Percentiles rank a stretch among this genome's conserved stretches.
Evolutionary conservation across 345 rosid genomes (phyloP).

Genomic region (Citrus medica): DNA sequence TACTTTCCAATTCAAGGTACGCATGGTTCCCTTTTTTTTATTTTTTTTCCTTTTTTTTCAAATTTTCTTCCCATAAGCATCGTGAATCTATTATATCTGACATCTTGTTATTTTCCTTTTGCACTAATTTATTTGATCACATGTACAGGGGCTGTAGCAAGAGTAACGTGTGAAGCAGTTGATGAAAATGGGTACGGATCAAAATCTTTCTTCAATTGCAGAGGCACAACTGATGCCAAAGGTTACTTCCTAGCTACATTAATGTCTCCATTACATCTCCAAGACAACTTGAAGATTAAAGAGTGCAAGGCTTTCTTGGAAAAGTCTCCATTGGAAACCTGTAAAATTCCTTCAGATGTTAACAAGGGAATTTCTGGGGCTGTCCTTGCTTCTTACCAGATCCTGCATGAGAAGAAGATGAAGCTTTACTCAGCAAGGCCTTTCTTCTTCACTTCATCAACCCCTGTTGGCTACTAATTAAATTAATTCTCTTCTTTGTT

Average conservation of each 20-base stretch:
- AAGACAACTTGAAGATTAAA: conserved; percentile 14
- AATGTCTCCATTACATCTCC: conserved; percentile 13
- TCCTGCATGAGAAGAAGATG: conserved; percentile 21
- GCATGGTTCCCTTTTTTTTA: not conserved
- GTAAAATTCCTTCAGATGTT: conserved; percentile 29
- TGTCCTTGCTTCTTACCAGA: conserved; percentile 18
- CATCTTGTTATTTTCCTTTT: not conserved
- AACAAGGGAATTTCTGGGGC: conserved; percentile 33
- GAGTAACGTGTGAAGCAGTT: conserved; percentile 30
- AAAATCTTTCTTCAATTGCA: conserved; percentile 26
- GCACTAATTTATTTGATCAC: not conserved
- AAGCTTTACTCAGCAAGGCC: conserved; percentile 30
- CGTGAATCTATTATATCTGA: too few relatives aligned
- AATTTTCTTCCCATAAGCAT: not conserved
- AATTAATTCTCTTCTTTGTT: not conserved
- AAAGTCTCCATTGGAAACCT: conserved; percentile 22
- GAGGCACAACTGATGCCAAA: conserved; percentile 24
- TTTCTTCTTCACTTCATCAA: conserved; percentile 29
- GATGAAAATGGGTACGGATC: conserved; percentile 33
- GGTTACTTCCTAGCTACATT: conserved; percentile 38
- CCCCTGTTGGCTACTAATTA: conserved; percentile 25
- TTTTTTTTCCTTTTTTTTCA: not conserved
- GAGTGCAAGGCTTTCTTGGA: conserved; percentile 44
- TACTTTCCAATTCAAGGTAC: conserved; percentile 26
- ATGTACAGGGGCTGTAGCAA: conserved; percentile 38